Evolutionary conservation across 2,329 filamentous ascomycete species (phyloP).

Genomic region (Amauroascus niger): DNA sequence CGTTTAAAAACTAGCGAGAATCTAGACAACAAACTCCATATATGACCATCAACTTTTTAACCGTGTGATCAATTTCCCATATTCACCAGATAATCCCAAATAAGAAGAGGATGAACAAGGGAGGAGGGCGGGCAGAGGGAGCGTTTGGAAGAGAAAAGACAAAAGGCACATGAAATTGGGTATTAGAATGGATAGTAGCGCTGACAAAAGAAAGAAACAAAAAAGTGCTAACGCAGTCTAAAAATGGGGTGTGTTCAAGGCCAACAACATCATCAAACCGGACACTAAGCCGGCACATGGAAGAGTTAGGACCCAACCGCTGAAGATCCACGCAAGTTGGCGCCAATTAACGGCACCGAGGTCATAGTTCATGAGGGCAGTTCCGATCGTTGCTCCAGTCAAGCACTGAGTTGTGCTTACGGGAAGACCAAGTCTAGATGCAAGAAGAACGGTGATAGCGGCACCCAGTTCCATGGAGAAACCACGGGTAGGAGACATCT

Average conservation of each 20-base stretch:
- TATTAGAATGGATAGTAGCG: neutral
- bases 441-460: constrained; percentile 33
- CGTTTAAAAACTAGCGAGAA: too few species aligned
- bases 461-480: constrained; percentile 35
- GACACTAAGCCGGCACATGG: constrained; percentile 35
- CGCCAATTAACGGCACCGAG: constrained; percentile 38
- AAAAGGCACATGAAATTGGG: neutral
- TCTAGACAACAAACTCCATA: neutral
- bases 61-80: neutral
- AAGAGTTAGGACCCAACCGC: constrained; percentile 39
- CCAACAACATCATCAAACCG: constrained; percentile 35
- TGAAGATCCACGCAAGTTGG: constrained; percentile 36
- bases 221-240: constrained; percentile 9
- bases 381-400: constrained; percentile 29
- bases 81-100: neutral
- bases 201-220: neutral
- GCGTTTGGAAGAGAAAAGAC: neutral
- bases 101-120: neutral
- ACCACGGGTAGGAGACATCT: constrained; percentile 31
- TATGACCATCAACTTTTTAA: neutral
- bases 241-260: constrained; percentile 35
- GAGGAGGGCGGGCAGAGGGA: neutral
- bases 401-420: constrained; percentile 34
- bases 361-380: constrained; percentile 31
- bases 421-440: constrained; percentile 28